phyloP scores from a whole-genome alignment of 148 eudicot genomes.

The Dianthus caryophyllus region DNA sequence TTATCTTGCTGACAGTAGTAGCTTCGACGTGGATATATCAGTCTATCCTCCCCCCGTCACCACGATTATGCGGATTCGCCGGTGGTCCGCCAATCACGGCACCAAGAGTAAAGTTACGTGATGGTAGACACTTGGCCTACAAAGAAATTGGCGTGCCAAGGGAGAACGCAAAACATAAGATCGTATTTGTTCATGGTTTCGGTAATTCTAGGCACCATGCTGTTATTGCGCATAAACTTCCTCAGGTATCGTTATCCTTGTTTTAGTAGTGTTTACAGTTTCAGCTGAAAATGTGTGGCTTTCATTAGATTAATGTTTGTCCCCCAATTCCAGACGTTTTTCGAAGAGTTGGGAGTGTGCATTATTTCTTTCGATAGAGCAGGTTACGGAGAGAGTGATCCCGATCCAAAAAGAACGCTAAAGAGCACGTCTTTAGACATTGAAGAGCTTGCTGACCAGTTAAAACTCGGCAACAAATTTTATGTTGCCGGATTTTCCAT shows the following conservation, averaged over 20 bases:
- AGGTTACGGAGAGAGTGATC: slow-evolving; percentile 82
- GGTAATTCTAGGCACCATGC: slow-evolving; percentile 31
- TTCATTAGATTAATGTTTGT: neutral
- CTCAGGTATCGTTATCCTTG: slow-evolving; percentile 15
- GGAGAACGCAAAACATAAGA: slow-evolving; percentile 41
- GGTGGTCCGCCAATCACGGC: slow-evolving; percentile 34
- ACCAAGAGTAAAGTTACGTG: slow-evolving; percentile 42
- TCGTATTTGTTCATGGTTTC: slow-evolving; percentile 49
- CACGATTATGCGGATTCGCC: slow-evolving; percentile 28
- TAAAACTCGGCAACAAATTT: slow-evolving; percentile 53
- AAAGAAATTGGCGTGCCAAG: slow-evolving; percentile 51
- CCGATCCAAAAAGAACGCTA: slow-evolving; percentile 48
- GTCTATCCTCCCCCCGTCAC: slow-evolving; percentile 28
- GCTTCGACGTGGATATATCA: slow-evolving; percentile 25
- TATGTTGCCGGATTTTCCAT: slow-evolving; percentile 56
- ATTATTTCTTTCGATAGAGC: slow-evolving; percentile 61
- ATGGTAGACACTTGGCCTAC: slow-evolving; percentile 65
- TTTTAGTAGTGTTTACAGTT: neutral
- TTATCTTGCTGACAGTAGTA: slow-evolving; percentile 14
- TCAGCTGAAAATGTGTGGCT: neutral
- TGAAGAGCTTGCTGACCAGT: slow-evolving; percentile 68
- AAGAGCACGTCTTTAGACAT: slow-evolving; percentile 52
- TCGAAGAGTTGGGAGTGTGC: slow-evolving; percentile 45
- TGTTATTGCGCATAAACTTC: slow-evolving; percentile 21
- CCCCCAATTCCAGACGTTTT: slow-evolving; percentile 29